Evolutionary conservation across 2,329 filamentous ascomycete species (phyloP).

Genomic region (Penicillium vulpinum): DNA sequence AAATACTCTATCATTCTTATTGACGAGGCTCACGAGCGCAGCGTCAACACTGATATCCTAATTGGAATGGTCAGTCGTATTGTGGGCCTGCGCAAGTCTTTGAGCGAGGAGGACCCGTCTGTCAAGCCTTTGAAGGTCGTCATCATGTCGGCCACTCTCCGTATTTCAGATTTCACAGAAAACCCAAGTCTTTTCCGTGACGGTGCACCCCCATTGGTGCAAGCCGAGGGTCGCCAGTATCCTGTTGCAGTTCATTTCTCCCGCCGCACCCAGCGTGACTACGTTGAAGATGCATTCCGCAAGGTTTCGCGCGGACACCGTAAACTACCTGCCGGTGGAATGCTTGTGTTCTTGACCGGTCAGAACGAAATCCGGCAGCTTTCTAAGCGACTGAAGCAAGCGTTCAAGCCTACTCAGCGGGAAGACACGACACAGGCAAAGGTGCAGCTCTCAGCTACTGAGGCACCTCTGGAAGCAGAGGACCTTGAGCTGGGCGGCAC

Average conservation of each 20-base stretch:
- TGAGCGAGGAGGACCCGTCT: slow-evolving; percentile 69
- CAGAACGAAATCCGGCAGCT: slow-evolving; percentile 86
- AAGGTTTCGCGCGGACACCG: slow-evolving; percentile 86
- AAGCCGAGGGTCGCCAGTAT: slow-evolving; percentile 89
- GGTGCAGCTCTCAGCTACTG: slow-evolving; percentile 72
- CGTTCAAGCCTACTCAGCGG: slow-evolving; percentile 58
- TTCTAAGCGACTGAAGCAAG: slow-evolving; percentile 73
- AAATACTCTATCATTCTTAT: slow-evolving; percentile 95
- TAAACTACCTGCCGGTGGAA: slow-evolving; percentile 85
- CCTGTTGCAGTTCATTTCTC: slow-evolving; percentile 88
- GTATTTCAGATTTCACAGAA: slow-evolving; percentile 85
- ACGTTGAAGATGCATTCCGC: slow-evolving; percentile 82
- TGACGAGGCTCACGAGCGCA: slow-evolving; percentile 95
- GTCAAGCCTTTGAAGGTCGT: slow-evolving; percentile 83
- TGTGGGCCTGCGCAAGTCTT: slow-evolving; percentile 74
- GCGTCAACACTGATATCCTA: slow-evolving; percentile 96
- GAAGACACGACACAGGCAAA: slow-evolving; percentile 60
- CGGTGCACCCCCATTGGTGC: slow-evolving; percentile 74
- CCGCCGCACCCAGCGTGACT: slow-evolving; percentile 78
- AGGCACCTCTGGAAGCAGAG: slow-evolving; percentile 78
- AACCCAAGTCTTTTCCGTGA: slow-evolving; percentile 76
- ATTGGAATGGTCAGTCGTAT: slow-evolving; percentile 95
- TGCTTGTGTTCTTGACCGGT: slow-evolving; percentile 91
- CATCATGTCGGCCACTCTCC: slow-evolving; percentile 96
- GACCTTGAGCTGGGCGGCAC: slow-evolving; percentile 77